Evolutionary conservation across 352 stramenopile species (phyloP), one percentile per base, ranked within the genome.

Genomic region (Globisporangium uncinulatum): DNA sequence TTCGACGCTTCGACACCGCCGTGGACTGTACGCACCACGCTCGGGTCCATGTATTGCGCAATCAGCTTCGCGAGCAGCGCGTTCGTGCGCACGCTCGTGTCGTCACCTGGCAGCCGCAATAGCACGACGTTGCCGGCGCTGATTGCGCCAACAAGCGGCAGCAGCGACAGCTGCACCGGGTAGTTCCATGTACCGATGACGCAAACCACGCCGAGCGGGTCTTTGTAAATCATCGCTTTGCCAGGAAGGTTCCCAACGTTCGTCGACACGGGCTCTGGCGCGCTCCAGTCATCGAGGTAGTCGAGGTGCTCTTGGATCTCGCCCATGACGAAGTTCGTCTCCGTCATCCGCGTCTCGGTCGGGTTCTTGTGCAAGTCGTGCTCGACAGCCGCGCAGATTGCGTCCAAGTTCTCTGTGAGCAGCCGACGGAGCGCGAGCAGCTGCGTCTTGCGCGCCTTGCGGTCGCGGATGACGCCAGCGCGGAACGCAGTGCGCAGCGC

Each of bases 181-280:
- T 96, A 98, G 59, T 98, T 98, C 83, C 86, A 98, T 65, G 83
- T 89, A 24, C 74, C 74, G 6, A 98, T 85, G 65, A 97, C 59
- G 44, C 80, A 89, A 4, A 93, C 86, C 43, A 94, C 79, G 50
- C 90, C 86, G 21, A 93, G 69, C n/a, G 83, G 80, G 36, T 93
- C 83, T 3, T 65, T 63, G 41, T 83, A 67, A 31, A 94, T 59
- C 51, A 72, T 85, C 52, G 73, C 74, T 24, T 51, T 53, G 51
- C 81, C 70, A 1, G 79, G 76, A 20, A 87, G 59, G 57, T 78
- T 84, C 55, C 61, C 53, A 37, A 88, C 45, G 52, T 79, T 80
- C 46, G 67, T 87, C 61, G 53, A 61, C n/a, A 87, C 69, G 17
- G 67, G 63, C 62, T 80, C 65, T 2, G 83, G 78, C 41, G 73